Conservation (phyloP, 176 grass and related monocot genomes). For the Phoenix roebelenii region DNA sequence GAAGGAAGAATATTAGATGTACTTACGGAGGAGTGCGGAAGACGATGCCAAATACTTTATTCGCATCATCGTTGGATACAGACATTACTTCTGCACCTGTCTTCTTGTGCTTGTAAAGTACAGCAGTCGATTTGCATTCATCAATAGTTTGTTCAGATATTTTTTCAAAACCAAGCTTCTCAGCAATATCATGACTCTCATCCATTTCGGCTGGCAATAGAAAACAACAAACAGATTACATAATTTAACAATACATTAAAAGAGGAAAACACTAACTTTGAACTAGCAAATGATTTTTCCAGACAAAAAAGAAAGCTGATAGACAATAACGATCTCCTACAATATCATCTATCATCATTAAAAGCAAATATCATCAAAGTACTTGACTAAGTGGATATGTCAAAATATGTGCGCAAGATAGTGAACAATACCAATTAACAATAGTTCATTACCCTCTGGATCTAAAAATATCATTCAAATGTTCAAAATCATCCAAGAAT, state of each 20-base stretch:
- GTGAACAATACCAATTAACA: no score
- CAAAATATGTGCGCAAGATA: no score
- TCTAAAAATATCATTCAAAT: no score
- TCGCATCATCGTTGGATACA: conserved; percentile 78
- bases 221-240: conserved; percentile 28
- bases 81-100: conserved; percentile 93
- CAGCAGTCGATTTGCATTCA: conserved; percentile 84
- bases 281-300: no score
- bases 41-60: conserved; percentile 96
- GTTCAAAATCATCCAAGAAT: no score
- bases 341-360: no score
- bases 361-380: no score
- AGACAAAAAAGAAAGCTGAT: no score
- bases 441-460: no score
- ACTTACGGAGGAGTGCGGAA: conserved; percentile 98
- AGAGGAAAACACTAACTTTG: no score
- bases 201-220: conserved; percentile 35
- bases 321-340: no score
- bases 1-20: conserved; percentile 6
- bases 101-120: conserved; percentile 94
- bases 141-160: conserved; percentile 83
- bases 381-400: no score
- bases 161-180: conserved; percentile 75
- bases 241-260: neutral
- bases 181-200: conserved; percentile 58